Evolutionary conservation across 2,329 filamentous ascomycete genomes (phyloP), one percentile per base, ranked within the genome.

Genomic region (Westerdykella aurantiaca): DNA sequence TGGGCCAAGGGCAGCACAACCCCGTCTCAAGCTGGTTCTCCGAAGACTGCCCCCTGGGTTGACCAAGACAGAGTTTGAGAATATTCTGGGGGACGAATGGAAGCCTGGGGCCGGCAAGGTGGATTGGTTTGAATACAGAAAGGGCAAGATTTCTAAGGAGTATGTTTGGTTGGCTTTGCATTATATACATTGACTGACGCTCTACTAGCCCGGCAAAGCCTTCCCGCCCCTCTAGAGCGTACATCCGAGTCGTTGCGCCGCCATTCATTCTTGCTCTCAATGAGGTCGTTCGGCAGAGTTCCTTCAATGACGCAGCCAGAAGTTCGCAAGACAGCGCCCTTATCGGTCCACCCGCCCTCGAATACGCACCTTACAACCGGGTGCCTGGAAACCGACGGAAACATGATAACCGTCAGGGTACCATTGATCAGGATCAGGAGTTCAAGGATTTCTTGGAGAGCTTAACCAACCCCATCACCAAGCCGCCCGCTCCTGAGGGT

Each of bases 351-450:
- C 90, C 93, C 0, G 78, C 79, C 5, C 73, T 96, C 39, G 90
- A 95, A 59, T 87, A 87, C 58, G 82, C 90, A 14, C 80, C 85
- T 1, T 95, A 90, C 70, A 87, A 88, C 53, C 90, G 90, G 58
- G 79, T 88, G 1, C 88, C 91, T 1, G 80, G 80, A 46, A 79
- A 76, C 31, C 88, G 87, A 64, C 80, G 80, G 39, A 82, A 88
- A 29, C 80, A 81, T 42, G 93, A 98, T 72, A 81, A 82, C 42
- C 83, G 90, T 12, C 88, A 95, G 64, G 93, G 91, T 42, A 95
- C 89, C 3, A 97, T 98, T 53, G 93, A 98, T 58, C 89, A 95
- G 63, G 93, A 98, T 60, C 82, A 88, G 0, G 93, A 97, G 56
- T 98, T 96, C 57, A 94, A 96, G 73, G 82, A 83, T 21, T 98